A percentile compares a stretch with the other conserved stretches of the same genome.
Evolutionary conservation across 1,284 basidiomycete genomes (phyloP).

Genomic region (Moesziomyces aphidis): DNA sequence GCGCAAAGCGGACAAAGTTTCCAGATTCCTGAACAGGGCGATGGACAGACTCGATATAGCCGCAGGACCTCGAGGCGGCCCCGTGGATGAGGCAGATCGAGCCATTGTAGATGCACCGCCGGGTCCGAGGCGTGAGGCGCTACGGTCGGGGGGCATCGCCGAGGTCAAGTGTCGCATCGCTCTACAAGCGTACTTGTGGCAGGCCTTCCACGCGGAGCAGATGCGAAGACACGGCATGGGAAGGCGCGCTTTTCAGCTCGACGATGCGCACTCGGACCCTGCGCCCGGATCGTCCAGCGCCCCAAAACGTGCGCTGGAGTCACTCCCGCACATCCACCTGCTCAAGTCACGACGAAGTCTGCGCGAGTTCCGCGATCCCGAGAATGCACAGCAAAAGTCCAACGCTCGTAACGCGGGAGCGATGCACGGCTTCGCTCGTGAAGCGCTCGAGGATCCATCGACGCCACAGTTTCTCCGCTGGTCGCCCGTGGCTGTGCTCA

Average conservation of each 20-base stretch:
- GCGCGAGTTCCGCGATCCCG: slow-evolving; percentile 42
- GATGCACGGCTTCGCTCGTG: slow-evolving; percentile 40
- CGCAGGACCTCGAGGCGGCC: background rate
- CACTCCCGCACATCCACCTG: slow-evolving; percentile 40
- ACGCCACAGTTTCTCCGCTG: slow-evolving; percentile 21
- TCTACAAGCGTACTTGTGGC: slow-evolving; percentile 54
- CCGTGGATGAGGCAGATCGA: slow-evolving; percentile 10
- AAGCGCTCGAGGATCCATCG: slow-evolving; percentile 36
- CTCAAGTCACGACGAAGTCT: slow-evolving; percentile 36
- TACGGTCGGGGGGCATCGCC: slow-evolving; percentile 21
- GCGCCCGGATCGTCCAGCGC: background rate
- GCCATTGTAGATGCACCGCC: slow-evolving; percentile 37
- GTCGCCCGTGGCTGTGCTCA: slow-evolving; percentile 45
- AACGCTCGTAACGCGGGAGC: slow-evolving; percentile 45
- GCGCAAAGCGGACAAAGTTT: slow-evolving; percentile 12
- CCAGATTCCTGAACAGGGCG: slow-evolving; percentile 24
- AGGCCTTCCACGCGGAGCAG: slow-evolving; percentile 56
- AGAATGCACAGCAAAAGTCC: slow-evolving; percentile 49
- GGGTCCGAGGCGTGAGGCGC: slow-evolving; percentile 18
- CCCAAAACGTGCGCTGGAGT: slow-evolving; percentile 12
- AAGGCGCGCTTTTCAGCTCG: slow-evolving; percentile 45
- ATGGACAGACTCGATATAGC: slow-evolving; percentile 23
- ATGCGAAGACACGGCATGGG: slow-evolving; percentile 52
- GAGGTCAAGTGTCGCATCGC: slow-evolving; percentile 46
- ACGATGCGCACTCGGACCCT: slow-evolving; percentile 24